Conservation (phyloP, 192 early-diverging fungal species). For the Coemansia sp. region DNA sequence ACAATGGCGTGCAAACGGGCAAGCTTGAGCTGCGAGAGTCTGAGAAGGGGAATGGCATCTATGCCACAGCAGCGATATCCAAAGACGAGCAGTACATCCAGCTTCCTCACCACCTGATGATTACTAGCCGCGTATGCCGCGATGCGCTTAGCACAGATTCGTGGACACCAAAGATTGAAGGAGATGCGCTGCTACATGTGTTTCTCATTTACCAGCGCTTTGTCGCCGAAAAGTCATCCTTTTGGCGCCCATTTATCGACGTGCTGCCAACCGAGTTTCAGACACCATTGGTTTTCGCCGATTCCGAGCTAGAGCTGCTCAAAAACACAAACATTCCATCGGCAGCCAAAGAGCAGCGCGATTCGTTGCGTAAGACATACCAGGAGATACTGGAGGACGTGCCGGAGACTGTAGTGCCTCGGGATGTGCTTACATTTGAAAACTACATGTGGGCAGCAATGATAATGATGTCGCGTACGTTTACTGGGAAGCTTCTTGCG, state of each 20-base stretch:
- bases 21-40: conserved; percentile 32
- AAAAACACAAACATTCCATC: conserved; percentile 56
- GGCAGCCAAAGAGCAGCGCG: conserved; percentile 46
- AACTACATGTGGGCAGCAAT: conserved; percentile 61
- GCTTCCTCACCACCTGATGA: conserved; percentile 55
- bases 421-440: conserved; percentile 46
- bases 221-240: conserved; percentile 27
- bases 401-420: conserved; percentile 5
- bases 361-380: conserved; percentile 33
- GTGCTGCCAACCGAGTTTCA: conserved; percentile 57
- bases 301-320: conserved; percentile 50
- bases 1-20: conserved; percentile 40
- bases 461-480: conserved; percentile 58
- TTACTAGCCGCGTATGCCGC: conserved; percentile 54
- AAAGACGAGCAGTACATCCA: conserved; percentile 50
- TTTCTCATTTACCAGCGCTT: conserved; percentile 57
- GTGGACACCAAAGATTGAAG: conserved; percentile 10
- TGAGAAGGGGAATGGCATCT: conserved; percentile 51
- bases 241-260: conserved; percentile 62
- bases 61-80: conserved; percentile 36
- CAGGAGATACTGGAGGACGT: conserved; percentile 26
- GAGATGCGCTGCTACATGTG: conserved; percentile 49
- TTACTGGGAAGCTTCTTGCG: conserved; percentile 56
- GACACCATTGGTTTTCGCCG: conserved; percentile 57
- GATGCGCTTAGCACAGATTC: conserved; percentile 18